A percentile compares a stretch with the other conserved stretches of the same genome.
These are phyloP conservation scores for Punica granatum DNA, from an alignment of 345 rosid genomes.

Conservation along the genomic window DNA sequence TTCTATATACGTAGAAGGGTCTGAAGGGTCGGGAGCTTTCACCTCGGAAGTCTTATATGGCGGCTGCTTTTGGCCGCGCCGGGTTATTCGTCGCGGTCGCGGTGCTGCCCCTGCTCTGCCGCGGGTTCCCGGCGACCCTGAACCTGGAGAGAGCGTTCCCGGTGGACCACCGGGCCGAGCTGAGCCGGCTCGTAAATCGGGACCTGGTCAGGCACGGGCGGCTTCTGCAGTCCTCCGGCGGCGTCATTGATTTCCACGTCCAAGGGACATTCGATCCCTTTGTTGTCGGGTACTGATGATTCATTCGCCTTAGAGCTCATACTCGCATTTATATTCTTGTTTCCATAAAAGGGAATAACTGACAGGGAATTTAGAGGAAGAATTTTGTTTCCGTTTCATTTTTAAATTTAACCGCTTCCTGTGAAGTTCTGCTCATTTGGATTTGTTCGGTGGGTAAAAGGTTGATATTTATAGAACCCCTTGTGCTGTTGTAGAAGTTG, in stretches of 20 bases:
- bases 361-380: neutral
- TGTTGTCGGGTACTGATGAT: slow-evolving; percentile 68
- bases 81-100: slow-evolving; percentile 21
- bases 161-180: slow-evolving; percentile 35
- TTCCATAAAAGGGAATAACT: neutral
- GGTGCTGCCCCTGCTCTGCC: slow-evolving; percentile 14
- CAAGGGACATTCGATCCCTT: slow-evolving; percentile 86
- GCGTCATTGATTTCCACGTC: slow-evolving; percentile 72
- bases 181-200: slow-evolving; percentile 52
- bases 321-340: neutral
- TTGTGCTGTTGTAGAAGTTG: no score
- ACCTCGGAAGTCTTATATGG: neutral
- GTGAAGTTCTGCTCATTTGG: neutral
- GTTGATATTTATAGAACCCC: neutral
- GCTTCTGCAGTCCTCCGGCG: slow-evolving; percentile 52
- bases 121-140: slow-evolving; percentile 45
- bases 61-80: slow-evolving; percentile 14
- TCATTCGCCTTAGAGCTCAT: neutral
- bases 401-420: neutral
- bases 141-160: slow-evolving; percentile 56
- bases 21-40: neutral
- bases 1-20: neutral
- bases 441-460: neutral
- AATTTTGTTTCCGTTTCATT: neutral
- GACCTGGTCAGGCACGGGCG: slow-evolving; percentile 68